Evolutionary conservation across 2,329 filamentous ascomycete species (phyloP), one percentile per base, ranked within the genome.

Genomic region (Rhinocladiella similis): DNA sequence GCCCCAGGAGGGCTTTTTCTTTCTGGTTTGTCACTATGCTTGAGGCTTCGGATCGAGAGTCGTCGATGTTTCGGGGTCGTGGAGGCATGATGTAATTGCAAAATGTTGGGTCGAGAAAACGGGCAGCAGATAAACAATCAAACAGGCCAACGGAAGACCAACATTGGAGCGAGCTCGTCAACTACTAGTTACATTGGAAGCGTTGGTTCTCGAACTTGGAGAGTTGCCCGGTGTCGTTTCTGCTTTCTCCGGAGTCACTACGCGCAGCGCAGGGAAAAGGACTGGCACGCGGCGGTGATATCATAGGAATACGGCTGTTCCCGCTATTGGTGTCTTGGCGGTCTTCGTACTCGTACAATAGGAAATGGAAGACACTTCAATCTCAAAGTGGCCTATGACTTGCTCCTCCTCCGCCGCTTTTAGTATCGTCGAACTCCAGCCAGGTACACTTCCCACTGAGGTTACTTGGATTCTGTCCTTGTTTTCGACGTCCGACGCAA

Each of bases 21-120:
- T 65, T 68, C 55, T 75, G 73, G 63, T 69, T 72, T 13, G 73
- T 71, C 41, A 72, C 69, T 18, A 50, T 60, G 58, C 73, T 78
- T 35, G 76, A 77, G n/a, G 74, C 72, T 68, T 79, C 76, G 16
- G 76, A 77, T 57, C 76, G 69, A 22, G 75, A 76, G 64, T 79
- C 77, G 55, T 79, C 77, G 47, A 73, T 62, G 47, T 70, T 68
- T 50, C 75, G 74, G 63, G 74, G 73, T 57, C 75, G 75, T 64
- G 77, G 76, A 57, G 75, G 71, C 76, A 78, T 78, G 59, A 35
- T 56, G 19, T 4, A 9, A 6, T 9, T 41, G 9, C 16, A 20
- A 49, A 22, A 7, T 19, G 14, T 14, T 16, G 4, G n/a, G n/a
- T 16, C 25, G 10, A 36, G 6, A 16, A 22, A 14, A 14, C 14